These are phyloP conservation scores for Fusarium citri DNA, from an alignment of 2,329 filamentous ascomycete genomes.

Conservation along the genomic window DNA sequence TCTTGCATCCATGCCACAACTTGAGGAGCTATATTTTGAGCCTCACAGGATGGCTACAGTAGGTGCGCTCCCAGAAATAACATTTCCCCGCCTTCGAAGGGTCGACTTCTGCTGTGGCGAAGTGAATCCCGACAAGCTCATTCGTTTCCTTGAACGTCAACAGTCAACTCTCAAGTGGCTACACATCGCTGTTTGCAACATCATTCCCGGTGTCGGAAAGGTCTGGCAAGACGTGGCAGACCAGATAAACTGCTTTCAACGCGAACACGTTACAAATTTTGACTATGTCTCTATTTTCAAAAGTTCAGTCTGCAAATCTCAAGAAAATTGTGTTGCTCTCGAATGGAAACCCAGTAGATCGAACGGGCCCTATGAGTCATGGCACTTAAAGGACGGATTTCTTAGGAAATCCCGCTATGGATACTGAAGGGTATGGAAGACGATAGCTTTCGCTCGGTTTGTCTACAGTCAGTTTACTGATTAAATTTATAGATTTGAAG, in stretches of 20 bases:
- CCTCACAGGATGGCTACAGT: not conserved
- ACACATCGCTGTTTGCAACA: accelerated
- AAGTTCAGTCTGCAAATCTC: no score
- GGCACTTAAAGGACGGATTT: no score
- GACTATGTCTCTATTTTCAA: no score
- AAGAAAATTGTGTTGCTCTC: no score
- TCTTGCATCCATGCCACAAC: not conserved
- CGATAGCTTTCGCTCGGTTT: no score
- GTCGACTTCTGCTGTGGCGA: not conserved
- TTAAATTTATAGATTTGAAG: no score
- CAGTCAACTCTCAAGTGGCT: accelerated
- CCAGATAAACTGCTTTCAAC: accelerated
- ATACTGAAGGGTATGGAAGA: no score
- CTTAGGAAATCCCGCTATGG: no score
- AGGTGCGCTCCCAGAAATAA: not conserved
- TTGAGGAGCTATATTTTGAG: not conserved
- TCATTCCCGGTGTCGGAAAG: not conserved
- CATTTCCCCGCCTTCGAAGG: accelerated
- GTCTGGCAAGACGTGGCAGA: not conserved
- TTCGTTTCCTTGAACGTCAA: not conserved
- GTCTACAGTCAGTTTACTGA: no score
- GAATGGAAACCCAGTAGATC: no score
- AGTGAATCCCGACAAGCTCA: not conserved
- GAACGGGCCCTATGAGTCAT: no score
- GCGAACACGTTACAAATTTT: not conserved